phyloP scores from a whole-genome alignment of 768 basidiomycete genomes.

The Rhizopogon roseolus region DNA sequence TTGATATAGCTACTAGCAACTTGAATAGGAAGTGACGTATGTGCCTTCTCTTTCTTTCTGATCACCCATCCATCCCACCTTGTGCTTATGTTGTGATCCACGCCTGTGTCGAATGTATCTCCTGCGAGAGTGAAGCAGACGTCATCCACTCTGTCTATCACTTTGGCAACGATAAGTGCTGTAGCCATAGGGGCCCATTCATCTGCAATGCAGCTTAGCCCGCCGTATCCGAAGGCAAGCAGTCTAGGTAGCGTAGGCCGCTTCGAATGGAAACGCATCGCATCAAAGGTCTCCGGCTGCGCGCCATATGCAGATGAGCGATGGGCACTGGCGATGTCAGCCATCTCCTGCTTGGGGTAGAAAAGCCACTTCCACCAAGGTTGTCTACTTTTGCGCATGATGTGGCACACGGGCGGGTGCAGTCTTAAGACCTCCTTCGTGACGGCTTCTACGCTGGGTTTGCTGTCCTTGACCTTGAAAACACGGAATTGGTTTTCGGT shows the following conservation, averaged over 20 bases:
- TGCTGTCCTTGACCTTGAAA: slow-evolving; percentile 9
- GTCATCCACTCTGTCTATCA: slow-evolving; percentile 32
- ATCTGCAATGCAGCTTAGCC: slow-evolving; percentile 34
- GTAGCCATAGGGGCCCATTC: slow-evolving; percentile 50
- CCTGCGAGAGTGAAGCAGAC: slow-evolving; percentile 18
- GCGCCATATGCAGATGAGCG: slow-evolving; percentile 17
- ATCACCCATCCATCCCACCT: slow-evolving; percentile 44
- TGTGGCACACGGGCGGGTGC: slow-evolving; percentile 19
- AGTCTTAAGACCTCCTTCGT: slow-evolving; percentile 24
- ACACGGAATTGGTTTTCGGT: slow-evolving; percentile 14
- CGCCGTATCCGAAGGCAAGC: slow-evolving; percentile 43
- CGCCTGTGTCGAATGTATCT: background rate
- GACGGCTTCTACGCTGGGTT: slow-evolving; percentile 19
- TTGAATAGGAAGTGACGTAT: background rate
- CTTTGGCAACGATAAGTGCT: slow-evolving; percentile 39
- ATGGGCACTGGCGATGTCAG: slow-evolving; percentile 10
- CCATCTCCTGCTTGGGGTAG: slow-evolving; percentile 12
- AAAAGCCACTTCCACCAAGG: slow-evolving; percentile 11
- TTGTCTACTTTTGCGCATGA: background rate
- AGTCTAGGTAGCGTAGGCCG: slow-evolving; percentile 14
- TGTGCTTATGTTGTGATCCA: slow-evolving; percentile 26
- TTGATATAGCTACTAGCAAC: background rate
- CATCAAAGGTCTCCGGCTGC: background rate
- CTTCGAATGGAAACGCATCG: slow-evolving; percentile 19
- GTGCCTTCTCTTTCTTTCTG: background rate